Base-by-base conservation (phyloP, 805 yeast species). In the Candida xyloterini region DNA sequence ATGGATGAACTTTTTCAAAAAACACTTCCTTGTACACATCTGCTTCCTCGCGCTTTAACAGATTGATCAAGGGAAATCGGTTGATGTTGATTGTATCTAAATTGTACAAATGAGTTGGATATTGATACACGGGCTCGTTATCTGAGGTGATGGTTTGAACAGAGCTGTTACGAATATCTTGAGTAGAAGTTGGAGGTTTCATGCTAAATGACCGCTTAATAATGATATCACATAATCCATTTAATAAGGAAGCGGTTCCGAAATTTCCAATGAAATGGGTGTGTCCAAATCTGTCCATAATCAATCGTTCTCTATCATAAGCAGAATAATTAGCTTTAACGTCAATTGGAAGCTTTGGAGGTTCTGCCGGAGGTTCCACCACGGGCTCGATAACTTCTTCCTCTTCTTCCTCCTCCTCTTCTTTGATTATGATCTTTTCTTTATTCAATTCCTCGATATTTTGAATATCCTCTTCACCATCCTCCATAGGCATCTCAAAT, bases 251-350 rank as follows among this genome's bases (percentile, higher is more conserved):
- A 0, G 73, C 69, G 1, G 75, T 70, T 16, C 76, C 74, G 13
- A 63, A 63, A 15, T 68, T 63, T 1, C 77, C 77, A 36, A 72
- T 66, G 42, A 67, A 72, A 50, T 72, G 77, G 0, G 73, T 64
- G 38, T 69, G 71, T 4, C 76, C 76, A 40, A 62, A 65, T 15
- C 63, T 54, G 44, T 72, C 78, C 55, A 65, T 64, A 15, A 71
- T 60, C 27, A 71, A 48, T n/a, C 68, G 44, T 37, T 64, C 70
- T 15, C 52, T 48, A 26, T 59, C 66, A 30, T 51, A 47, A 18
- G 47, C 47, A 10, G 43, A 30, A 3, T 48, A 28, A 33, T 47
- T 53, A 6, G 56, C 28, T 27, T 55, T 53, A 18, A 56, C 39
- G 16, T 38, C 35, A 5, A 51, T 43, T 1, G 53, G 49, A 3